Evolutionary conservation across 129 eudicot species (phyloP).

Genomic region (Erigeron canadensis): DNA sequence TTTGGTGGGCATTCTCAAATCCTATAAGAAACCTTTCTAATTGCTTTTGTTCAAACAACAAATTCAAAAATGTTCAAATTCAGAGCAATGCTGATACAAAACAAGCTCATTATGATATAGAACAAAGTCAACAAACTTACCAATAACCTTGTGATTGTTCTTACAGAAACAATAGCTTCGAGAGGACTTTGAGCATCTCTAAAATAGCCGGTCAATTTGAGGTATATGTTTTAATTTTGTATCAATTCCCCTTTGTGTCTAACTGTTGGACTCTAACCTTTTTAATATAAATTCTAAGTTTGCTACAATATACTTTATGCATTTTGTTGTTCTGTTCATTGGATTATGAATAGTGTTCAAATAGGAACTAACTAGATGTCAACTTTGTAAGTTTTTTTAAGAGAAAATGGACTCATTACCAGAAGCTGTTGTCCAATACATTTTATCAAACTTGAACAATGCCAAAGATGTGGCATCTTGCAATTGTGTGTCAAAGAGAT

Average conservation of each 20-base stretch:
- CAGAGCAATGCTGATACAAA: neutral
- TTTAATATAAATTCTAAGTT: neutral
- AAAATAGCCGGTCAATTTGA: constrained; percentile 12
- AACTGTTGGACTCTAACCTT: neutral
- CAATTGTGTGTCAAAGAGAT: constrained; percentile 67
- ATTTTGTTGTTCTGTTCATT: neutral
- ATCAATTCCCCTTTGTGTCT: neutral
- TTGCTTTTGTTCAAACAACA: neutral
- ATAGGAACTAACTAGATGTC: neutral
- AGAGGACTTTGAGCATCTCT: constrained; percentile 22
- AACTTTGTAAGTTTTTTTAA: constrained; percentile 38
- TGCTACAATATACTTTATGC: neutral
- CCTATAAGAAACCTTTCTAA: neutral
- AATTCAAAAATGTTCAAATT: neutral
- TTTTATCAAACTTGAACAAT: constrained; percentile 53
- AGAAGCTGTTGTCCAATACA: constrained; percentile 71
- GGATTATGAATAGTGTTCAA: neutral
- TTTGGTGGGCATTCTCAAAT: neutral
- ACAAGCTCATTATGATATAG: neutral
- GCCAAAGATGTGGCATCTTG: constrained; percentile 82
- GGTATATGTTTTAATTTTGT: neutral
- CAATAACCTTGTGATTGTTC: neutral
- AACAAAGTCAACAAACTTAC: too few relatives aligned
- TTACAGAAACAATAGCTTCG: constrained; percentile 16
- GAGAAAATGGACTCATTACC: constrained; percentile 77